Conservation (phyloP, 108 stramenopile genomes). For the Schizochytrium sp. region DNA sequence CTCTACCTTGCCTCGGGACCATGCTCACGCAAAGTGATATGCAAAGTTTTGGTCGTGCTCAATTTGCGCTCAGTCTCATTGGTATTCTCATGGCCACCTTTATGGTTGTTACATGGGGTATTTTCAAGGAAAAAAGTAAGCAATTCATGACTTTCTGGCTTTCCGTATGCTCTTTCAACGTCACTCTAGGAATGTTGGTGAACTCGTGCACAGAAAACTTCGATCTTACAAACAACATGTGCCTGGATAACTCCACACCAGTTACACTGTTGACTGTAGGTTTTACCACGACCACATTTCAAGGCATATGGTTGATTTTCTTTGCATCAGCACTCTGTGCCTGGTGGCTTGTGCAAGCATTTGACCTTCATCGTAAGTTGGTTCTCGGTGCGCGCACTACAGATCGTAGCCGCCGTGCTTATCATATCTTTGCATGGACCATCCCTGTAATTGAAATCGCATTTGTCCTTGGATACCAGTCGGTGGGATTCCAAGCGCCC, state of each 20-base stretch:
- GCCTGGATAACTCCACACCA: slow-evolving; percentile 45
- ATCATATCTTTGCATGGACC: slow-evolving; percentile 37
- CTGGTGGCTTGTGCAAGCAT: slow-evolving; percentile 28
- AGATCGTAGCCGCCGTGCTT: background rate
- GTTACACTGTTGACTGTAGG: background rate
- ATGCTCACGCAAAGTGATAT: slow-evolving; percentile 40
- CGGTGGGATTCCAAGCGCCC: background rate
- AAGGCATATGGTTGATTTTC: slow-evolving; percentile 2
- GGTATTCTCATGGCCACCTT: slow-evolving; percentile 6
- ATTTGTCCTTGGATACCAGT: background rate
- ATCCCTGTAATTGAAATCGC: background rate
- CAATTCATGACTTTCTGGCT: slow-evolving; percentile 61
- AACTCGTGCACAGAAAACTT: background rate
- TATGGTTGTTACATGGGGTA: slow-evolving; percentile 26
- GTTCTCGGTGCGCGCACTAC: slow-evolving; percentile 38
- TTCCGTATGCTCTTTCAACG: slow-evolving; percentile 49
- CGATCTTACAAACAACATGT: background rate
- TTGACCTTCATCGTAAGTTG: slow-evolving; percentile 29
- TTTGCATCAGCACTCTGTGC: background rate
- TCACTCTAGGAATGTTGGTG: background rate
- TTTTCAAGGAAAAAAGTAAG: slow-evolving; percentile 32
- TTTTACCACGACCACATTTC: background rate
- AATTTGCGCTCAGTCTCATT: background rate
- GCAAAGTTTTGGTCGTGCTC: background rate
- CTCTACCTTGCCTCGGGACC: slow-evolving; percentile 35